phyloP scores from a whole-genome alignment of 352 stramenopile genomes.

The Blastocystis sp. region DNA sequence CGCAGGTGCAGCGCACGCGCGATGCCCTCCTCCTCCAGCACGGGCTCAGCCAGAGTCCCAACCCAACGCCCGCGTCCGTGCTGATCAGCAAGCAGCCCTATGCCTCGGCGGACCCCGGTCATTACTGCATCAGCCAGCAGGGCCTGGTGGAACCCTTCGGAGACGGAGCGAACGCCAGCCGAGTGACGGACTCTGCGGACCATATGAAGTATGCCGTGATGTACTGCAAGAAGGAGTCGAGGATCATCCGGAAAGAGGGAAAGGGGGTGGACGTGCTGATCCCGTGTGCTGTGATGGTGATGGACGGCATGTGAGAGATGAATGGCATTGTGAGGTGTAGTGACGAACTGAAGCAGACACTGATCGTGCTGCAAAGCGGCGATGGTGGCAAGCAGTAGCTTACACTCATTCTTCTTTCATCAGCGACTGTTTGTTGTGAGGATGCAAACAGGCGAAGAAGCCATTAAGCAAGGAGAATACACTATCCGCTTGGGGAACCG shows the following conservation, averaged over 20 bases:
- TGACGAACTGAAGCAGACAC: neutral
- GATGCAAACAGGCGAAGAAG: neutral
- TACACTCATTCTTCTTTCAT: no score
- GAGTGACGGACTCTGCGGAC: neutral
- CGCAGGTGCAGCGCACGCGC: neutral
- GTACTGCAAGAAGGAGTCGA: neutral
- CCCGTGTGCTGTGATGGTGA: neutral
- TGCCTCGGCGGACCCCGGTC: neutral
- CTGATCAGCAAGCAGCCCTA: neutral
- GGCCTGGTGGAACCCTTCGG: neutral
- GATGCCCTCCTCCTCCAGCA: neutral
- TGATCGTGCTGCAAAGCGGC: neutral
- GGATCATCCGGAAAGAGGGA: neutral
- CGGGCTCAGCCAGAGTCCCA: neutral
- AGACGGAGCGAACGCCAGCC: neutral
- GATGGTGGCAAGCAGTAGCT: neutral
- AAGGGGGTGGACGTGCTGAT: neutral
- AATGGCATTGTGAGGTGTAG: neutral
- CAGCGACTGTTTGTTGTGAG: neutral
- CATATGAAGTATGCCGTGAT: neutral
- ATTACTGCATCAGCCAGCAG: neutral
- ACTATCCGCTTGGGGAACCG: slow-evolving; percentile 26
- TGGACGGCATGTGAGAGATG: neutral
- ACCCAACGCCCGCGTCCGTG: neutral
- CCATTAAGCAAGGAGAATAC: slow-evolving; percentile 64